Evolutionary conservation across 495 filamentous ascomycete species (phyloP).

Genomic region (Annulohypoxylon moriforme): DNA sequence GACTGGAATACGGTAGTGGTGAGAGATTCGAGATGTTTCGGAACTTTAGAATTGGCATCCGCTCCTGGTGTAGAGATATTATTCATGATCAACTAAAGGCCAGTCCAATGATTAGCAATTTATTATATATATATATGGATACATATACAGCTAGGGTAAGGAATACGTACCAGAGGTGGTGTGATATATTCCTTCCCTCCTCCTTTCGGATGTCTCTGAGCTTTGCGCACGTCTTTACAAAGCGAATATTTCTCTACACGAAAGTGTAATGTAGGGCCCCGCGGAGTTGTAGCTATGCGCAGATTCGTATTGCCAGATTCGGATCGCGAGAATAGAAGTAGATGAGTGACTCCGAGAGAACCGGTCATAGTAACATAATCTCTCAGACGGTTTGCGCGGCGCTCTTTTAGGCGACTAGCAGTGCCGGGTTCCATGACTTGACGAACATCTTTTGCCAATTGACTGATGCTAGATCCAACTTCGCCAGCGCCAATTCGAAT

Average conservation of each 20-base stretch:
- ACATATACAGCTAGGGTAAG: neutral
- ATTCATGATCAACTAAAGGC: slow-evolving; percentile 90
- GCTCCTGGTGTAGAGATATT: slow-evolving; percentile 81
- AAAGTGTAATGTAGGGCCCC: slow-evolving; percentile 94
- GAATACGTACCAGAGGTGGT: slow-evolving; percentile 73
- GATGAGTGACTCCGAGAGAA: slow-evolving; percentile 91
- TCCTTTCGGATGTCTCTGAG: slow-evolving; percentile 81
- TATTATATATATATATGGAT: too few relatives aligned
- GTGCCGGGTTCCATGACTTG: slow-evolving; percentile 96
- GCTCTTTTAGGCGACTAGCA: slow-evolving; percentile 85
- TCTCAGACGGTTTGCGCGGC: slow-evolving; percentile 86
- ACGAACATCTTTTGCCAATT: slow-evolving; percentile 91
- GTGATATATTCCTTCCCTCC: slow-evolving; percentile 84
- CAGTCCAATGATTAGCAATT: slow-evolving; percentile 32
- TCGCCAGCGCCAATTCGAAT: slow-evolving; percentile 95
- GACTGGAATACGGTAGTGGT: slow-evolving; percentile 95
- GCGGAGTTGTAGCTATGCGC: slow-evolving; percentile 86
- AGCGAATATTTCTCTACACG: slow-evolving; percentile 96
- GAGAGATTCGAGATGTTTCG: slow-evolving; percentile 92
- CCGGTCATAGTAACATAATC: slow-evolving; percentile 98
- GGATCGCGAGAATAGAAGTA: slow-evolving; percentile 94
- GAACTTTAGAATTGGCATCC: slow-evolving; percentile 71
- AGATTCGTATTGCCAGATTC: slow-evolving; percentile 91
- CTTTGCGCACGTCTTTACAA: slow-evolving; percentile 85
- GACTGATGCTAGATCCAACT: slow-evolving; percentile 89